Conservation (phyloP, 176 grass and related monocot genomes). For the Luzula sylvatica region DNA sequence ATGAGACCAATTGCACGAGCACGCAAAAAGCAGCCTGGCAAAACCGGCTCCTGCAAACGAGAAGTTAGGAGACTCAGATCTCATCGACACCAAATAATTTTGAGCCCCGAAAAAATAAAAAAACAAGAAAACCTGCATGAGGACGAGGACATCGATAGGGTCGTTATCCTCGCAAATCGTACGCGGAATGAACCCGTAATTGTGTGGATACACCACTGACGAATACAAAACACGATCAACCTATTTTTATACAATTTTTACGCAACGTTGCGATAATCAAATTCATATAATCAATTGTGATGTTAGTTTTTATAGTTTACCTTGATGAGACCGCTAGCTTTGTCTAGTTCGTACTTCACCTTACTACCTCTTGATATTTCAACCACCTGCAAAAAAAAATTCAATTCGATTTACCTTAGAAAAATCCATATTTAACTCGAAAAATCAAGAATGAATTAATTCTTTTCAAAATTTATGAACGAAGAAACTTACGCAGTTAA, state of each 20-base stretch:
- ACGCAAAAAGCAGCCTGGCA: conserved; percentile 82
- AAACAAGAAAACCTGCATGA: conserved; percentile 71
- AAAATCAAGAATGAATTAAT: conserved; percentile 5
- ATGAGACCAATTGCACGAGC: conserved; percentile 97
- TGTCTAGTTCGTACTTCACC: conserved; percentile 95
- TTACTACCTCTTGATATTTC: conserved; percentile 95
- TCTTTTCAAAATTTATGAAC: not conserved
- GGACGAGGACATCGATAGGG: conserved; percentile 79
- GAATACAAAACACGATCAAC: conserved; percentile 97
- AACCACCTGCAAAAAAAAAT: conserved; percentile 49
- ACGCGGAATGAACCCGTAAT: conserved; percentile 94
- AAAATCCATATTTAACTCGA: not conserved
- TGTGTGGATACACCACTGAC: conserved; percentile 96
- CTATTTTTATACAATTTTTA: conserved; percentile 31
- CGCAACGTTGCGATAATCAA: conserved; percentile 8
- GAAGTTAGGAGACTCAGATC: conserved; percentile 3
- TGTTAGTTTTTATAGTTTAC: conserved; percentile 9
- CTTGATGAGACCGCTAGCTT: conserved; percentile 82
- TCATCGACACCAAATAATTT: not conserved
- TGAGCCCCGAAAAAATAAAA: not conserved
- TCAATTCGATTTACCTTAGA: not conserved
- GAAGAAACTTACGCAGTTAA: conserved; percentile 87
- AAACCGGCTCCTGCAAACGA: conserved; percentile 60
- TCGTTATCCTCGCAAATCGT: conserved; percentile 89
- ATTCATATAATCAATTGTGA: not conserved